These are phyloP conservation scores for Cystobasidium sp. DNA, from an alignment of 1,284 basidiomycete genomes.

Conservation along the genomic window DNA sequence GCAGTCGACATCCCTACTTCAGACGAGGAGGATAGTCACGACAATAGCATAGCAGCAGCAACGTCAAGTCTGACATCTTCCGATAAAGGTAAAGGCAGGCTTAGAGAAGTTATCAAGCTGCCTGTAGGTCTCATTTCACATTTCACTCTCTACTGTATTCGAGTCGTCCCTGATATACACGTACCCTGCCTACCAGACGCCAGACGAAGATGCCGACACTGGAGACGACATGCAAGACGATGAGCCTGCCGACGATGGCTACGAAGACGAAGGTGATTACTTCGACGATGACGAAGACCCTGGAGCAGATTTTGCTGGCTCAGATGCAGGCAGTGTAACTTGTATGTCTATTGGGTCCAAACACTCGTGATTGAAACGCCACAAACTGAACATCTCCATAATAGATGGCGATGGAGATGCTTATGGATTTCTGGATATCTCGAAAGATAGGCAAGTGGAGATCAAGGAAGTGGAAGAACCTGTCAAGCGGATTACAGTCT, in stretches of 20 bases:
- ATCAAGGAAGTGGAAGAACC: slow-evolving; percentile 41
- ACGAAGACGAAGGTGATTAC: not conserved
- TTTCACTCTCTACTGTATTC: not conserved
- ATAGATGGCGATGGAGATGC: slow-evolving; percentile 41
- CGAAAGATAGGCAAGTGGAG: slow-evolving; percentile 31
- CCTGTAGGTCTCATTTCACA: slow-evolving; percentile 7
- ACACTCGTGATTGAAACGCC: not conserved
- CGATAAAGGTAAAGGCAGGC: slow-evolving; percentile 13
- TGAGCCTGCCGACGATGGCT: slow-evolving; percentile 8
- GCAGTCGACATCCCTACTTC: slow-evolving; percentile 22
- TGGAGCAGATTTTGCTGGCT: slow-evolving; percentile 15
- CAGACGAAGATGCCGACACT: slow-evolving; percentile 19
- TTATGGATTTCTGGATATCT: slow-evolving; percentile 38
- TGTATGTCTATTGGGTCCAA: not conserved
- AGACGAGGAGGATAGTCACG: slow-evolving; percentile 20
- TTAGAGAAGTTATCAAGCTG: slow-evolving; percentile 5
- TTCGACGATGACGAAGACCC: slow-evolving; percentile 13
- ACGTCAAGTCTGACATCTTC: not conserved
- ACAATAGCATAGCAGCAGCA: not conserved
- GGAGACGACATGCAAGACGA: slow-evolving; percentile 3
- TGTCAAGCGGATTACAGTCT: slow-evolving; percentile 6
- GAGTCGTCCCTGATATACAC: not conserved
- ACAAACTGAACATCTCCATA: not conserved
- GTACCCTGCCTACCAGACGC: slow-evolving; percentile 23
- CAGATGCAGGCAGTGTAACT: slow-evolving; percentile 7